Evolutionary conservation across 495 filamentous ascomycete genomes (phyloP).

Genomic region (Talaromyces adpressus): DNA sequence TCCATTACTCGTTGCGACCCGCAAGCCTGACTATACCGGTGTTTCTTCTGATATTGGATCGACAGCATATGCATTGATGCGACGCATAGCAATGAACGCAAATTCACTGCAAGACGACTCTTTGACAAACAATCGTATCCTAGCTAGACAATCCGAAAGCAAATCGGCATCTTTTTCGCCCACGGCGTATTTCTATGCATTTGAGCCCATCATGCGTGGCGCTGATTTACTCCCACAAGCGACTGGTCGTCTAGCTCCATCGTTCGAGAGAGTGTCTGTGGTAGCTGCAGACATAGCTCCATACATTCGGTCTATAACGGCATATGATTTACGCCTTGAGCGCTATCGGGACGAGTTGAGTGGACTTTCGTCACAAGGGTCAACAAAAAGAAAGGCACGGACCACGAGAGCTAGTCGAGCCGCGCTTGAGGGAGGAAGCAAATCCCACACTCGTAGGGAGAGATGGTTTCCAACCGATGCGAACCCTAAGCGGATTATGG

Average conservation of each 20-base stretch:
- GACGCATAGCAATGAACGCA: conserved; percentile 25
- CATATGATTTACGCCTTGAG: conserved; percentile 63
- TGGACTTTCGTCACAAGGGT: conserved; percentile 50
- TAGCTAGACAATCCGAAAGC: conserved; percentile 16
- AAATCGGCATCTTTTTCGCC: conserved; percentile 11
- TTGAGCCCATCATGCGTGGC: conserved; percentile 29
- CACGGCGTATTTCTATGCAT: conserved; percentile 21
- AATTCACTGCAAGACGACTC: conserved; percentile 16
- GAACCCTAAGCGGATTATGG: conserved; percentile 55
- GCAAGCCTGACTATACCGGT: conserved; percentile 32
- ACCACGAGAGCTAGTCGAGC: conserved; percentile 75
- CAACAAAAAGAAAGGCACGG: conserved; percentile 54
- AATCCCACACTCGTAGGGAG: conserved; percentile 65
- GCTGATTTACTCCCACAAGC: conserved; percentile 20
- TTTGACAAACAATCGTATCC: conserved; percentile 18
- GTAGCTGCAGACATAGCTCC: conserved; percentile 75
- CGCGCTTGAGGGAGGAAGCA: conserved; percentile 73
- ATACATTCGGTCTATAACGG: conserved; percentile 72
- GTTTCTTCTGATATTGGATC: conserved; percentile 26
- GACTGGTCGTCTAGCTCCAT: conserved; percentile 41
- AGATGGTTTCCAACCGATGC: conserved; percentile 68
- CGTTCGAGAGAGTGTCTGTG: conserved; percentile 60
- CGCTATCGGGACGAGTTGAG: conserved; percentile 57
- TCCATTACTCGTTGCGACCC: conserved; percentile 49
- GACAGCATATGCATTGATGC: conserved; percentile 28